These are phyloP conservation scores for Diplodia mutila DNA, from an alignment of 2,329 filamentous ascomycete genomes.

Conservation along the genomic window DNA sequence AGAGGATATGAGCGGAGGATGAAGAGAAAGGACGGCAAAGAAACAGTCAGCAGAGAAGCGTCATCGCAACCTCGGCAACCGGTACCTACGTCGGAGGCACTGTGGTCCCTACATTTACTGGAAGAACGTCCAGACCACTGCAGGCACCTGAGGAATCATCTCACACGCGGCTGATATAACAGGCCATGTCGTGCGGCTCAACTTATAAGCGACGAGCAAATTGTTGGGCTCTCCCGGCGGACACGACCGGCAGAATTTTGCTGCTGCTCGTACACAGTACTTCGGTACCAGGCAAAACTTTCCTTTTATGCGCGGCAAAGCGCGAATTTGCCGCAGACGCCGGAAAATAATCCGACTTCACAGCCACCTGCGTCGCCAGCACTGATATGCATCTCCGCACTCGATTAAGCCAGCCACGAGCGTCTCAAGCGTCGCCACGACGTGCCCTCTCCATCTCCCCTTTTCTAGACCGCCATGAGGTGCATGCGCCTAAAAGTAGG, in stretches of 20 bases:
- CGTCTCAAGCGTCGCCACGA: neutral
- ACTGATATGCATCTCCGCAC: neutral
- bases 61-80: neutral
- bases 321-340: neutral
- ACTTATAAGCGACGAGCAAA: neutral
- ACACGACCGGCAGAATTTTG: neutral
- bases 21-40: too few relatives aligned
- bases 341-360: slow-evolving; percentile 10
- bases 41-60: too few relatives aligned
- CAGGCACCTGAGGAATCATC: neutral
- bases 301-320: neutral
- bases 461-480: slow-evolving; percentile 12
- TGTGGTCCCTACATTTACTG: too few relatives aligned
- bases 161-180: neutral
- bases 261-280: neutral
- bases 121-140: too few relatives aligned
- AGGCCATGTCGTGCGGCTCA: neutral
- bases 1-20: neutral
- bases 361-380: neutral
- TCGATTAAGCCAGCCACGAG: neutral
- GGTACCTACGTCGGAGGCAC: too few relatives aligned
- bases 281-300: neutral
- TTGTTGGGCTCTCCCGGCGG: neutral
- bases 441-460: neutral
- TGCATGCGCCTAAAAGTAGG: neutral